These are phyloP conservation scores for Elongisporangium undulatum DNA, from an alignment of 352 stramenopile species.

Conservation along the genomic window DNA sequence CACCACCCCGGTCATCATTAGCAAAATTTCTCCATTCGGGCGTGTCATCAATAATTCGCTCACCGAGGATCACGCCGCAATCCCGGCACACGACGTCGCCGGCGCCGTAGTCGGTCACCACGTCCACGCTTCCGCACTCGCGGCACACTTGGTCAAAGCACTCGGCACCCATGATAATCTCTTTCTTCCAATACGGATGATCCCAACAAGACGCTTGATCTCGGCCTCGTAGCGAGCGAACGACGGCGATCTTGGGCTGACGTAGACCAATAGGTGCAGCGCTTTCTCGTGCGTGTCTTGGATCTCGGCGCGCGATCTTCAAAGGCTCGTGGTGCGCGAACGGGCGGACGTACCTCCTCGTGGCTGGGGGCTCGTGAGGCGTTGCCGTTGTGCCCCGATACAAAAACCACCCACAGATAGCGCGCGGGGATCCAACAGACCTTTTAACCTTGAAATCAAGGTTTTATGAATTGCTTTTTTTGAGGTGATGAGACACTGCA, in stretches of 20 bases:
- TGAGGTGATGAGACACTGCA: not conserved
- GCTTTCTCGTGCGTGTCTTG: not conserved
- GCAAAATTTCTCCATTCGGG: conserved; percentile 85
- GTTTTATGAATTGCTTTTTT: not conserved
- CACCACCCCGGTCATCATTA: conserved; percentile 83
- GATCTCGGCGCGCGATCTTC: not conserved
- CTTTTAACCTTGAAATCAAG: not conserved
- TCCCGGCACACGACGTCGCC: conserved; percentile 78
- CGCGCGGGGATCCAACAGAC: not conserved
- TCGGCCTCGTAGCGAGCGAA: not conserved
- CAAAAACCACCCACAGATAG: not conserved
- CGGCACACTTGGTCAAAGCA: conserved; percentile 55
- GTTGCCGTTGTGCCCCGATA: not conserved
- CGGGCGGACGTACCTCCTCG: not conserved
- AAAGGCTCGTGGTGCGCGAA: not conserved
- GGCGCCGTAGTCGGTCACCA: conserved; percentile 77
- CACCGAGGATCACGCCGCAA: conserved; percentile 83
- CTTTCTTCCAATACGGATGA: not conserved
- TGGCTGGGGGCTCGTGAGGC: not conserved
- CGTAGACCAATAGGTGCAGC: not conserved
- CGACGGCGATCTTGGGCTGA: not conserved
- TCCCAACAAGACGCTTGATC: not conserved
- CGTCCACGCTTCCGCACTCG: conserved; percentile 66
- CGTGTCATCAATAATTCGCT: conserved; percentile 86
- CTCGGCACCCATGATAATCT: conserved; percentile 44